Percentiles rank a stretch among this genome's conserved stretches.
Conservation (phyloP, 2,329 filamentous ascomycete species). For the Davidsoniella australis region DNA sequence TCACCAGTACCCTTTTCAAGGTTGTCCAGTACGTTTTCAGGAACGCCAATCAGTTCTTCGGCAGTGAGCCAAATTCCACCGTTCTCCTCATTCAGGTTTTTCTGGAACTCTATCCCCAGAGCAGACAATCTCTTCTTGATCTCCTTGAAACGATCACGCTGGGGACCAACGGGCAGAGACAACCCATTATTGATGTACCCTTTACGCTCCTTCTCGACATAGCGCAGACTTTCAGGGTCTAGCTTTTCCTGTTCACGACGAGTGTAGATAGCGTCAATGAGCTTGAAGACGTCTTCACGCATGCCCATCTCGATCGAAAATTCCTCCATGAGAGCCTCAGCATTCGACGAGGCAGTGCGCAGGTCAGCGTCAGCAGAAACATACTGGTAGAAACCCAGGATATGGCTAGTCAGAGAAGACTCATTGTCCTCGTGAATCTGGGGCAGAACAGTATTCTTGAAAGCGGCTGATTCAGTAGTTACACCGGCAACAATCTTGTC, state of each 20-base stretch:
- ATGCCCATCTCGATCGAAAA: conserved; percentile 64
- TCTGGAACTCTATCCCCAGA: conserved; percentile 58
- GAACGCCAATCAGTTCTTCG: conserved; percentile 59
- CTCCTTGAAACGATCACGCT: conserved; percentile 68
- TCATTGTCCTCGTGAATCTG: conserved; percentile 58
- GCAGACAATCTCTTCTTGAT: conserved; percentile 67
- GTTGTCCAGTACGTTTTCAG: conserved; percentile 46
- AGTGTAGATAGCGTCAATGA: conserved; percentile 42
- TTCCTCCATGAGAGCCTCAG: conserved; percentile 59
- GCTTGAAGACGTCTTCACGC: conserved; percentile 63
- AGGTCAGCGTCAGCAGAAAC: conserved; percentile 52
- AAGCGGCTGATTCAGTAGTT: conserved; percentile 33
- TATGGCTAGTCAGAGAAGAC: conserved; percentile 40
- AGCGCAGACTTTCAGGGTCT: conserved; percentile 51
- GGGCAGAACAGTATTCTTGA: conserved; percentile 40
- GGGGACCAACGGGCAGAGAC: conserved; percentile 47
- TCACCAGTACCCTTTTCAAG: conserved; percentile 57
- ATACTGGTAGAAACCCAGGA: conserved; percentile 66
- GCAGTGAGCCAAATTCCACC: conserved; percentile 64
- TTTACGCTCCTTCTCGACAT: conserved; percentile 64
- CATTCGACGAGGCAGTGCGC: conserved; percentile 59
- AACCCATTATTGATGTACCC: conserved; percentile 62
- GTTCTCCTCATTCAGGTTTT: conserved; percentile 69
- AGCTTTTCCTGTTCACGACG: conserved; percentile 33
- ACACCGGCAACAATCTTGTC: conserved; percentile 52